A percentile compares a stretch with the other conserved stretches of the same genome.
Conservation (phyloP, 1,284 basidiomycete species). For the Leccinum subrobustum region DNA sequence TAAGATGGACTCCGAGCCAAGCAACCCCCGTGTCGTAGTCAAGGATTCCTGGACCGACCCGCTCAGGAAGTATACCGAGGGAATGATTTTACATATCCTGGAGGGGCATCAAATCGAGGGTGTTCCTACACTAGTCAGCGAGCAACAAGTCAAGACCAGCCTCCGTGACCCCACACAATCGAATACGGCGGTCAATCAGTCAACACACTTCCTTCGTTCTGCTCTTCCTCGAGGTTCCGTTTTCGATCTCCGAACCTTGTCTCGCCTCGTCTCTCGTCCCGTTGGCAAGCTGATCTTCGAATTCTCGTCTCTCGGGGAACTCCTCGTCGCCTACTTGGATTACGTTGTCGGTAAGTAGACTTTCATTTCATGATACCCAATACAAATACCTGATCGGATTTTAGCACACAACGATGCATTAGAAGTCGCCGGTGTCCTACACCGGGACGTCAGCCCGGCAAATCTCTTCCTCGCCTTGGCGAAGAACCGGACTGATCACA, state of each 20-base stretch:
- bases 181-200: neutral
- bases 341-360: neutral
- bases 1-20: neutral
- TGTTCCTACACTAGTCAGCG: neutral
- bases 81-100: constrained; percentile 6
- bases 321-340: constrained; percentile 4
- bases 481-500: neutral
- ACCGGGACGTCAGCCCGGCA: neutral
- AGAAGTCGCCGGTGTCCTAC: neutral
- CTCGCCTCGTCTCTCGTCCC: constrained; percentile 3
- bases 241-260: constrained; percentile 1
- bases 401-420: constrained; percentile 2
- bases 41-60: constrained; percentile 12
- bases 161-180: neutral
- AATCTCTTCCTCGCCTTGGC: neutral
- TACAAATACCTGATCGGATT: neutral
- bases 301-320: constrained; percentile 8
- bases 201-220: neutral
- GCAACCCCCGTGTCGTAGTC: neutral
- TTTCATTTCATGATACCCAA: neutral
- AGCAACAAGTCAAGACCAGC: constrained; percentile 8
- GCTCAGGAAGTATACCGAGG: constrained; percentile 8
- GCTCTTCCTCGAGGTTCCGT: neutral
- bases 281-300: neutral
- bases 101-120: neutral